Evolutionary conservation across 176 grass and related monocot genomes (phyloP), one percentile per base, ranked within the genome.

Genomic region (Saccharum officinarum): DNA sequence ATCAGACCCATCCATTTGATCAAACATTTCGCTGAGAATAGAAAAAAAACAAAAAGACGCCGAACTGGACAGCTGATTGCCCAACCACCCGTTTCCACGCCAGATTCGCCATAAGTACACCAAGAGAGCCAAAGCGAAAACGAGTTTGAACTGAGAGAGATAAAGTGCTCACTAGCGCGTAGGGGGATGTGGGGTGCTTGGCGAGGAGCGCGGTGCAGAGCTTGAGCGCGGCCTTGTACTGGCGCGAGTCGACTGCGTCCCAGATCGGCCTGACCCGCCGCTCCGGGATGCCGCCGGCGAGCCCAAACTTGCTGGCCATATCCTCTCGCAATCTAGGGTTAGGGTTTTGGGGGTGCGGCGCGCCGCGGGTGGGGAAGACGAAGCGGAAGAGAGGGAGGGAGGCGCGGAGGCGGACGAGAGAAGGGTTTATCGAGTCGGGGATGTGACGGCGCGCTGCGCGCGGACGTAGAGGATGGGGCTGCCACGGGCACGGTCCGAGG

Each of bases 171-270:
- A 98, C 93, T 14, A 94, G 96, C n/a, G 82, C 91, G 65, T 98
- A 95, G n/a, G 86, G 96, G 18, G 93, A 98, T 31, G 84, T 93
- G 33, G 95, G 93, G 78, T 91, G 86, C 90, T 97, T 97, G 83
- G 81, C 78, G 42, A 92, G 88, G 75, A 97, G 90, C 50, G 55
- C 80, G 45, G 80, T 73, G 71, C 90, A 94, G 73, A 92, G 95
- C 90, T 94, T 97, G 73, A 94, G 90, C 42, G 95, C 86, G 14
- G 90, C 6, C 88, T 92, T 97, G 90, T 79, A 97, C 92, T 97
- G 92, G 37, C 95, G 92, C 64, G 95, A 95, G 93, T 99, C 97
- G 25, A 96, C 79, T 54, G 97, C 97, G 78, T 96, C 97, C 97
- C 97, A 96, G 88, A 99, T 99, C 69, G 90, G 93, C 60, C 97